A percentile compares a stretch with the other conserved stretches of the same genome.
Conservation (phyloP, 192 early-diverging fungal genomes). For the Globomyces pollinis-pini region DNA sequence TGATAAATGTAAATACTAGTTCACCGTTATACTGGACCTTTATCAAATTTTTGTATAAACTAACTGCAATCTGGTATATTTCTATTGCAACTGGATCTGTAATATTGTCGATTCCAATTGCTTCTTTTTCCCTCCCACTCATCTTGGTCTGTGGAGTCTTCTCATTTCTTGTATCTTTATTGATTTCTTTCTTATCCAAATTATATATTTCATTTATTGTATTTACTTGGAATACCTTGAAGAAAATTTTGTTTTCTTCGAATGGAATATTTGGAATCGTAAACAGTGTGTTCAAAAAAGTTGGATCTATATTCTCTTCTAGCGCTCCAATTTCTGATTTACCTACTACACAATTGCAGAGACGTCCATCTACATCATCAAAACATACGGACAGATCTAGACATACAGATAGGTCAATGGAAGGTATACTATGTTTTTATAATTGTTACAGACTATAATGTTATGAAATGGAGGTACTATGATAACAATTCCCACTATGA, state of each 20-base stretch:
- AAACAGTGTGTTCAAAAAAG: too few species aligned
- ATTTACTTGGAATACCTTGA: too few species aligned
- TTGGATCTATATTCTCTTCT: neutral
- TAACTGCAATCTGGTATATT: conserved; percentile 13
- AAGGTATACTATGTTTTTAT: neutral
- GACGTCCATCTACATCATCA: conserved; percentile 6
- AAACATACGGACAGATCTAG: conserved; percentile 3
- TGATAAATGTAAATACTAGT: too few species aligned
- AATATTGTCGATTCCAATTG: conserved; percentile 5
- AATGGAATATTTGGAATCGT: too few species aligned
- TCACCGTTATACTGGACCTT: too few species aligned
- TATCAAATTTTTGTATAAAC: too few species aligned
- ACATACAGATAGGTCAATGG: too few species aligned
- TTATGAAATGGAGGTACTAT: neutral
- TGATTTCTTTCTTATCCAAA: too few species aligned
- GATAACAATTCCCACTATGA: neutral
- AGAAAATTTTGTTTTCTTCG: too few species aligned
- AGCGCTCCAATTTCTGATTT: neutral
- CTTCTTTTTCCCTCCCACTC: neutral
- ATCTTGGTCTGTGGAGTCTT: neutral
- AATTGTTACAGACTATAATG: neutral
- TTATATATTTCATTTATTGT: too few species aligned
- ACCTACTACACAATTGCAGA: neutral
- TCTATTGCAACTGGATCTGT: neutral
- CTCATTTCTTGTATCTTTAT: neutral